These are phyloP conservation scores for Colletotrichum shisoi DNA, from an alignment of 2,329 filamentous ascomycete genomes.

Conservation along the genomic window DNA sequence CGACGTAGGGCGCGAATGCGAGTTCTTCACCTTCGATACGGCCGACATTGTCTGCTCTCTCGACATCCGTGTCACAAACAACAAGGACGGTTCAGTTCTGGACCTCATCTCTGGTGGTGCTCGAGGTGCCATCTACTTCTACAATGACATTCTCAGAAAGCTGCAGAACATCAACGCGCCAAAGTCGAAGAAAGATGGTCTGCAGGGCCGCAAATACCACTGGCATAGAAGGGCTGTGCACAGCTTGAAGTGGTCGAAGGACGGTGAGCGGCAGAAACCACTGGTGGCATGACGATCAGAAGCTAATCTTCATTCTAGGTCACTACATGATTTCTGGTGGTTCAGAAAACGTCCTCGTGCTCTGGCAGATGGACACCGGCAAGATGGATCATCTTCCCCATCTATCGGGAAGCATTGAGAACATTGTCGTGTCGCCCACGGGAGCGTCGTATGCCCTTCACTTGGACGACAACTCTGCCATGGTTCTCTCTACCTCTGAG, in stretches of 20 bases:
- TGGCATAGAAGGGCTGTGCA: constrained; percentile 90
- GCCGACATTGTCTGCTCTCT: constrained; percentile 72
- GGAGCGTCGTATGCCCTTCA: constrained; percentile 85
- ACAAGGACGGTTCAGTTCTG: constrained; percentile 53
- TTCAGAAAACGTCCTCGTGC: constrained; percentile 83
- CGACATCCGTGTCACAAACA: constrained; percentile 62
- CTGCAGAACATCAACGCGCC: constrained; percentile 56
- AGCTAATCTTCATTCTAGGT: constrained; percentile 60
- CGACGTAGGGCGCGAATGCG: constrained; percentile 58
- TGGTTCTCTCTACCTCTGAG: constrained; percentile 89
- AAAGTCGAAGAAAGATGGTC: constrained; percentile 55
- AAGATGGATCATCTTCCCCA: constrained; percentile 88
- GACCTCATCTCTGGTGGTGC: constrained; percentile 81
- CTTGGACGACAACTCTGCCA: constrained; percentile 89
- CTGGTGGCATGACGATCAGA: background rate
- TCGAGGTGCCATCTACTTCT: constrained; percentile 80
- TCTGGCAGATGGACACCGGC: constrained; percentile 92
- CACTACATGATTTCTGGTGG: constrained; percentile 96
- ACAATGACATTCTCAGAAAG: constrained; percentile 74
- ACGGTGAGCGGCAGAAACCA: constrained; percentile 67
- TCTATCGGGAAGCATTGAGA: constrained; percentile 83
- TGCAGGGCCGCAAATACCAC: constrained; percentile 74
- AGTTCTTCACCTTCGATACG: constrained; percentile 66
- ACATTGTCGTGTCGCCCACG: constrained; percentile 78
- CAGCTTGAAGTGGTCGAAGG: constrained; percentile 87